Evolutionary conservation across 2,329 filamentous ascomycete genomes (phyloP).

Genomic region (Cladobotryum mycophilum): DNA sequence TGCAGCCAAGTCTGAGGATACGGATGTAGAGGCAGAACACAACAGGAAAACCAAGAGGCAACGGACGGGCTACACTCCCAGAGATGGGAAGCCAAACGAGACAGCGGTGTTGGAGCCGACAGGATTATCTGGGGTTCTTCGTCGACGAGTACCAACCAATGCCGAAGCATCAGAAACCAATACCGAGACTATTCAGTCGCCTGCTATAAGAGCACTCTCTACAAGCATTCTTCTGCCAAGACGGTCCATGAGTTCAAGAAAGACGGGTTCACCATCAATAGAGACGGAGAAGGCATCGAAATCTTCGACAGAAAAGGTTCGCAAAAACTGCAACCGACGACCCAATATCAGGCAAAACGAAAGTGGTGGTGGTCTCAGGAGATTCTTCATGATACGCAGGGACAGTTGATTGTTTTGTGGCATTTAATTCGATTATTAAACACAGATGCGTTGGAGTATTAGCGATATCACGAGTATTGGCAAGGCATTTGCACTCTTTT

Average conservation of each 20-base stretch:
- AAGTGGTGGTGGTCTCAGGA: conserved; percentile 3
- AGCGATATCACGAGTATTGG: too few relatives aligned
- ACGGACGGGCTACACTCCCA: background rate
- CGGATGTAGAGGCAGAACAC: background rate
- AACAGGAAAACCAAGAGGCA: conserved; percentile 8
- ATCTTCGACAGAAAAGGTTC: conserved; percentile 3
- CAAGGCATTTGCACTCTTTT: too few relatives aligned
- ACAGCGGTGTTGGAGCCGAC: background rate
- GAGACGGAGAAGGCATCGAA: background rate
- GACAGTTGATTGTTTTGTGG: background rate
- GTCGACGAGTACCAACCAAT: background rate
- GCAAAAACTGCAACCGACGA: background rate
- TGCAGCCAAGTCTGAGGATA: background rate
- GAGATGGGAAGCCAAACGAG: background rate
- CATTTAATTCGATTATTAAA: too few relatives aligned
- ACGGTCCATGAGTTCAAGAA: background rate
- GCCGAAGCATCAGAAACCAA: too few relatives aligned
- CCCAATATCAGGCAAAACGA: conserved; percentile 1
- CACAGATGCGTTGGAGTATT: too few relatives aligned
- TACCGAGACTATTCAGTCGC: background rate
- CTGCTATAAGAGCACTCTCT: background rate
- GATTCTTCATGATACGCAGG: conserved; percentile 8
- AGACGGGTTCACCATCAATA: background rate
- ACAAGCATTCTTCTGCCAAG: background rate
- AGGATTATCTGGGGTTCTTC: background rate